Evolutionary conservation across 441 rosid species (phyloP).

Genomic region (Francoa sonchifolia): DNA sequence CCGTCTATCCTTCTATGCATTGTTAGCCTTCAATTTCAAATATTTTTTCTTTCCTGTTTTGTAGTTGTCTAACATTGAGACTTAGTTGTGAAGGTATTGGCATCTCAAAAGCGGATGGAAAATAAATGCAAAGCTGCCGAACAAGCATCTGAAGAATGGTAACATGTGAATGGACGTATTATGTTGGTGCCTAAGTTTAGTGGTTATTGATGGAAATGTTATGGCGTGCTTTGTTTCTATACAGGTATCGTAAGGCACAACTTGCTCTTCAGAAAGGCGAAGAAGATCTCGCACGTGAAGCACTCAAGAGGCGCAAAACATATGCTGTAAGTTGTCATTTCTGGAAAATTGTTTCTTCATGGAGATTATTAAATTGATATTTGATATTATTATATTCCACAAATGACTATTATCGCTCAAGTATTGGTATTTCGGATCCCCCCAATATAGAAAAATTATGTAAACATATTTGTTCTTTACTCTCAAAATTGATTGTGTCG

Average conservation of each 20-base stretch:
- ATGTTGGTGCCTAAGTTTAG: background rate
- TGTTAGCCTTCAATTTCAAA: background rate
- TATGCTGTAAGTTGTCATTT: constrained; percentile 21
- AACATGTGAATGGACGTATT: constrained; percentile 10
- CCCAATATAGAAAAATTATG: too few relatives aligned
- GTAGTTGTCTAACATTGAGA: constrained; percentile 5
- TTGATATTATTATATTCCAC: too few relatives aligned
- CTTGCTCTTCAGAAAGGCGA: constrained; percentile 17
- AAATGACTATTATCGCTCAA: too few relatives aligned
- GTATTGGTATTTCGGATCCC: too few relatives aligned
- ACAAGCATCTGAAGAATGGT: constrained; percentile 92
- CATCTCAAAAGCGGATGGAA: constrained; percentile 88
- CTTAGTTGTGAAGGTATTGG: constrained; percentile 48
- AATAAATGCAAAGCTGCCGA: constrained; percentile 82
- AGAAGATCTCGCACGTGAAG: constrained; percentile 21
- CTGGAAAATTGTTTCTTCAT: too few relatives aligned
- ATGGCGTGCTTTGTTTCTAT: constrained; percentile 3
- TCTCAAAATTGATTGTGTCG: too few relatives aligned
- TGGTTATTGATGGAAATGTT: background rate
- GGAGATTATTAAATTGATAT: too few relatives aligned
- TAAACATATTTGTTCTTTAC: too few relatives aligned
- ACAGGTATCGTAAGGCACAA: constrained; percentile 90
- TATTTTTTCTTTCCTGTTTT: background rate
- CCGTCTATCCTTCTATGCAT: background rate
- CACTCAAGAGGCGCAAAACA: constrained; percentile 17